Base-by-base conservation (phyloP, 768 basidiomycete species). In the Calocybe gangraenosa region DNA sequence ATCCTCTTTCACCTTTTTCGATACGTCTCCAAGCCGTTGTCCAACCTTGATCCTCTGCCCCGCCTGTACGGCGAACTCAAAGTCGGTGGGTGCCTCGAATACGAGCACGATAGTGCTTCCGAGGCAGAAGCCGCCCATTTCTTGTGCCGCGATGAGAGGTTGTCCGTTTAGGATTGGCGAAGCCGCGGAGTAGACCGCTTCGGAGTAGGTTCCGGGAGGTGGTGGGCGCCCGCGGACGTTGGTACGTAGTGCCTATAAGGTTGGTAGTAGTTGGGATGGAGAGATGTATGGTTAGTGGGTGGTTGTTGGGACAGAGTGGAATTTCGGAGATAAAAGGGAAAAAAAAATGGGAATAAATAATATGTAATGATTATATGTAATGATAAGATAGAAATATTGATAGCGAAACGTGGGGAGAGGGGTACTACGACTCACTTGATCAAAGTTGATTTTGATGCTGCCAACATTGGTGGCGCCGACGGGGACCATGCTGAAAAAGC, bases 381-480 rank as follows among this genome's bases (percentile, higher is more conserved):
- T 28, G 25, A 5, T 6, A 28, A 6, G 25, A 28, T 6, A 28
- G 25, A 28, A 11, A 11, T 28, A n/a, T n/a, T 35, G 17, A 18
- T 18, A n/a, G 34, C 7, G 34, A 35, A 5, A 14, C 7, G 7
- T 35, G 14, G n/a, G n/a, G n/a, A 14, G 34, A 35, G 34, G 11
- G 5, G 6, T 28, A 35, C n/a, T n/a, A n/a, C n/a, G 14, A 18
- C 51, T 42, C 36, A 85, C 87, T 60, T 85, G 74, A 63, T 99
- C 96, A 64, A 99, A 99, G 62, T 96, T 94, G 60, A 99, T 77
- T 53, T 86, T 85, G 66, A 99, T 98, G 51, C 85, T 88, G 3
- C 96, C 96, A 41, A 98, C 96, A 62, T 99, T 98, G 9, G 95
- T 98, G 2, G 96, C 96, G 2, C 96, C 96, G 21, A 99, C 95